A percentile compares a stretch with the other conserved stretches of the same genome.
phyloP scores from a whole-genome alignment of 2,329 filamentous ascomycete species.

The Arthrobotrys iridis region DNA sequence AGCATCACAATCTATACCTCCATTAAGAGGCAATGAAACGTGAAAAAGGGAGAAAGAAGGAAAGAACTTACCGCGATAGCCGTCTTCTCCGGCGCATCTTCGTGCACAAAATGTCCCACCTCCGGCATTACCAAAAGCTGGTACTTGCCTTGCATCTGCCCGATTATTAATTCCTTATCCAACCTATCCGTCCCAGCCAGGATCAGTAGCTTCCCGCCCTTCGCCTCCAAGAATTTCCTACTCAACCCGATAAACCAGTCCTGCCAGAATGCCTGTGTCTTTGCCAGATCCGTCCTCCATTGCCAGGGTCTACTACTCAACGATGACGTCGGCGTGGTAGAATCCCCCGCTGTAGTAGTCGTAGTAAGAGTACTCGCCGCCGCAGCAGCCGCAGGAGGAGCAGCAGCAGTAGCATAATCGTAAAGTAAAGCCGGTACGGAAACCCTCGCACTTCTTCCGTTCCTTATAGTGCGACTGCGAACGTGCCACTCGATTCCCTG shows the following conservation, averaged over 20 bases:
- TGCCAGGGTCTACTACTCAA: constrained; percentile 66
- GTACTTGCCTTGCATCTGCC: constrained; percentile 99
- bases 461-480: constrained; percentile 85
- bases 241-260: constrained; percentile 91
- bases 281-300: constrained; percentile 85
- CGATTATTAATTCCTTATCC: constrained; percentile 92
- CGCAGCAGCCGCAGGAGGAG: constrained; percentile 11
- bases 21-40: neutral
- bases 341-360: constrained; percentile 4
- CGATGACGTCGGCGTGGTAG: no score
- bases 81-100: constrained; percentile 90
- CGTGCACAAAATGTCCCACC: constrained; percentile 95
- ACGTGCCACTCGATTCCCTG: constrained; percentile 94
- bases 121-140: constrained; percentile 93
- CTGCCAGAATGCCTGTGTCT: constrained; percentile 91
- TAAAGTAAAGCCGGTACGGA: constrained; percentile 83
- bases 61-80: constrained; percentile 69
- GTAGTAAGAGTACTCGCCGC: no score
- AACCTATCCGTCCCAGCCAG: constrained; percentile 89
- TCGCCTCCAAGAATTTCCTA: constrained; percentile 82
- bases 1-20: no score
- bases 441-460: constrained; percentile 80
- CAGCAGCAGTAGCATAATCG: constrained; percentile 63
- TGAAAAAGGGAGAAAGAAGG: neutral
- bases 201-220: constrained; percentile 83